A percentile compares a stretch with the other conserved stretches of the same genome.
Conservation (phyloP, 2,329 filamentous ascomycete genomes). For the Cladosporium oxysporum region DNA sequence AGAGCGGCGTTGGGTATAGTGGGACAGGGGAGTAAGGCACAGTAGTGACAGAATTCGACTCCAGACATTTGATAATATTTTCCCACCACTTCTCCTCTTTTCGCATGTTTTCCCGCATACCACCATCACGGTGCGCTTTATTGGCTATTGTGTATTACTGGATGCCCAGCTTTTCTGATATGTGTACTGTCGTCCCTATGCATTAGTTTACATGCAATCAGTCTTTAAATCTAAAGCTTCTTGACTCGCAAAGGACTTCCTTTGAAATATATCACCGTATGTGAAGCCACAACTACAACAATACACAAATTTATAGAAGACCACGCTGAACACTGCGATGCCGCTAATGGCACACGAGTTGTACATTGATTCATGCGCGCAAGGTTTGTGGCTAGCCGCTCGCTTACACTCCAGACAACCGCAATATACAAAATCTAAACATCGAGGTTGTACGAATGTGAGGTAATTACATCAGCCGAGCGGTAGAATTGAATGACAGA, state of each 20-base stretch:
- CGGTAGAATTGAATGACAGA: background rate
- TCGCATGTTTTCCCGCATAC: too few relatives aligned
- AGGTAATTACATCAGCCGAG: background rate
- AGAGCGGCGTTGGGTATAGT: slow-evolving; percentile 13
- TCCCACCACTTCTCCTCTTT: background rate
- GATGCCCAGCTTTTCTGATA: background rate
- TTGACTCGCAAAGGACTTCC: background rate
- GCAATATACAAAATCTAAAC: background rate
- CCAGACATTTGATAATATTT: slow-evolving; percentile 14
- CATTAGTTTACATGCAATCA: background rate
- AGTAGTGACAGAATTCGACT: slow-evolving; percentile 15
- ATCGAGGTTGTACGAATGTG: background rate
- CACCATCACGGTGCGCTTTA: background rate
- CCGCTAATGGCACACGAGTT: background rate
- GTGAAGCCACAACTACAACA: background rate
- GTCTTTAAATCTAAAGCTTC: background rate
- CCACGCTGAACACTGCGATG: background rate
- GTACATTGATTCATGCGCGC: background rate
- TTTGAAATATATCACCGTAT: too few relatives aligned
- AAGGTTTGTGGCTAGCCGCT: background rate
- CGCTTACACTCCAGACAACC: background rate
- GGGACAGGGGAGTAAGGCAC: slow-evolving; percentile 9
- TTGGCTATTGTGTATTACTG: background rate
- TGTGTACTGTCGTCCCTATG: background rate
- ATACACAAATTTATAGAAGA: background rate